Evolutionary conservation across 371 early-diverging fungal species (phyloP).

Genomic region (Dipsacomyces acuminosporus): DNA sequence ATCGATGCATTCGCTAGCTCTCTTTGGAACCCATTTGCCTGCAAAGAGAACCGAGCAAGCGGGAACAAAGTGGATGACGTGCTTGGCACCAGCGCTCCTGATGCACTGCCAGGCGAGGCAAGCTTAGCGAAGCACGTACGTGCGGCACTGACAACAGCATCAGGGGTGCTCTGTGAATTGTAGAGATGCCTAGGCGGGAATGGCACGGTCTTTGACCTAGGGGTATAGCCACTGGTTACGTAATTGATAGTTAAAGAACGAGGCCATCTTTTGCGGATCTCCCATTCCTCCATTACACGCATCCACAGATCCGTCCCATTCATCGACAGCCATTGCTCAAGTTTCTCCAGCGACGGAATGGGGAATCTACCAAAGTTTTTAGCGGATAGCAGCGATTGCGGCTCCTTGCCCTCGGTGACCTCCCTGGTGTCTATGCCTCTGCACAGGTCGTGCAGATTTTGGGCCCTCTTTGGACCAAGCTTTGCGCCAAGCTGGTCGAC

Average conservation of each 20-base stretch:
- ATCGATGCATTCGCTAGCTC: conserved; percentile 31
- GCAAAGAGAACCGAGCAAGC: conserved; percentile 15
- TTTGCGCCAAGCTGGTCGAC: conserved; percentile 45
- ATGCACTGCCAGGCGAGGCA: not conserved
- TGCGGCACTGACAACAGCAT: conserved; percentile 16
- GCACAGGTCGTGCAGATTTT: conserved; percentile 56
- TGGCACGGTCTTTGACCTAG: conserved; percentile 17
- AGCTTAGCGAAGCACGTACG: conserved; percentile 17
- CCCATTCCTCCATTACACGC: conserved; percentile 49
- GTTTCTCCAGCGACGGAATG: conserved; percentile 33
- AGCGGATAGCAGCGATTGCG: conserved; percentile 55
- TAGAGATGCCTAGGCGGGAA: conserved; percentile 22
- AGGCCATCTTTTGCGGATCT: conserved; percentile 51
- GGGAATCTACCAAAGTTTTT: conserved; percentile 55
- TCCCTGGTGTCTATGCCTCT: conserved; percentile 59
- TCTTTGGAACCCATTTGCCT: conserved; percentile 34
- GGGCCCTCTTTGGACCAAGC: conserved; percentile 48
- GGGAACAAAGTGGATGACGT: conserved; percentile 12
- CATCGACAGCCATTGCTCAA: conserved; percentile 58
- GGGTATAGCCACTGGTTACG: conserved; percentile 2
- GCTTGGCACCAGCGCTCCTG: not conserved
- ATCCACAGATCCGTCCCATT: conserved; percentile 54
- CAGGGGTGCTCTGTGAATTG: conserved; percentile 16
- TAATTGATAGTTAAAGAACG: conserved; percentile 21
- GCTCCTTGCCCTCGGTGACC: conserved; percentile 48